Percentiles rank a stretch among this genome's conserved stretches.
phyloP scores from a whole-genome alignment of 192 early-diverging fungal genomes.

The Phlyctochytrium bullatum region DNA sequence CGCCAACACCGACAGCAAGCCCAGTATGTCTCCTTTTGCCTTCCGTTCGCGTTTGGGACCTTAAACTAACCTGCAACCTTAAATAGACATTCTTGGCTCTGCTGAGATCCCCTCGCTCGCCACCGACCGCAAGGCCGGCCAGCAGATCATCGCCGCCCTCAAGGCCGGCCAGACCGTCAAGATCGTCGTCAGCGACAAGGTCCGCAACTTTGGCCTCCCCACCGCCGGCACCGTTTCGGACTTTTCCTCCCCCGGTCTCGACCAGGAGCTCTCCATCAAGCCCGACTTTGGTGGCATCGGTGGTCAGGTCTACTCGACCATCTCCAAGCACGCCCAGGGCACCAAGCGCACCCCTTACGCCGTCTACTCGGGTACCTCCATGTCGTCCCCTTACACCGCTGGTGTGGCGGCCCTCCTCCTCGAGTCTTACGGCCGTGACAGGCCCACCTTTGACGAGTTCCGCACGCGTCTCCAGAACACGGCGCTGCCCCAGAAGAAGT shows the following conservation, averaged over 20 bases:
- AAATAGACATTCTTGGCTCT: constrained; percentile 18
- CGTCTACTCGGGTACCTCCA: constrained; percentile 52
- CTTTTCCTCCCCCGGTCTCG: constrained; percentile 76
- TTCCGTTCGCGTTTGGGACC: neutral
- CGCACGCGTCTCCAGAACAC: constrained; percentile 16
- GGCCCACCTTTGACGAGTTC: constrained; percentile 1
- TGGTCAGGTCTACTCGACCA: constrained; percentile 38
- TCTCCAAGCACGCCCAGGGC: constrained; percentile 30
- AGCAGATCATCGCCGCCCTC: constrained; percentile 25
- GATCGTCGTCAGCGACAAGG: constrained; percentile 41
- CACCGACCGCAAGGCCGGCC: constrained; percentile 10
- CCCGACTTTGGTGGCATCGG: constrained; percentile 45
- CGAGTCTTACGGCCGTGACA: neutral
- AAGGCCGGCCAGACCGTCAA: constrained; percentile 26
- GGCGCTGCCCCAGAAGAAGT: neutral
- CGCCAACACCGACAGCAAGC: constrained; percentile 12
- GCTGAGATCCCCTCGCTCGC: neutral
- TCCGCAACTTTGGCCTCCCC: constrained; percentile 39
- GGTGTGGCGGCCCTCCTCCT: constrained; percentile 51
- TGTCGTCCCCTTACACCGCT: constrained; percentile 62
- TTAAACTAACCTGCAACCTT: too few relatives aligned
- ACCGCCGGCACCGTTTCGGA: constrained; percentile 63
- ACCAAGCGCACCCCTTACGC: constrained; percentile 23
- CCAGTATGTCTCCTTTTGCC: too few relatives aligned
- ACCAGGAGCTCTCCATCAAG: constrained; percentile 64